phyloP scores from a whole-genome alignment of 2,329 filamentous ascomycete species.

The Aschersonia sp. region DNA sequence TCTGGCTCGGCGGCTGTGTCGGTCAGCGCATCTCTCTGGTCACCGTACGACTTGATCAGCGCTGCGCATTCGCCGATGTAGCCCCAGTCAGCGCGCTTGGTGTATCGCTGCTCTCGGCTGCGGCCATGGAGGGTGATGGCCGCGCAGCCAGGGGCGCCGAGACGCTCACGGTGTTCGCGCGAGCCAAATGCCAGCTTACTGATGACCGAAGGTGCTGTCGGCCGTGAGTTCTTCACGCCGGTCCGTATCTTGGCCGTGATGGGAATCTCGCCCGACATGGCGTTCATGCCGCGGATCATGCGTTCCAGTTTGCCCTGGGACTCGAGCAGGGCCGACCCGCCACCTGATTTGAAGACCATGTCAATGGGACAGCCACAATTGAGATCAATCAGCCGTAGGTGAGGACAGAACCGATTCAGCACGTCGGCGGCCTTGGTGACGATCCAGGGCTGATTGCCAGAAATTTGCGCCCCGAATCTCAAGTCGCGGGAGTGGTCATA shows the following conservation, averaged over 20 bases:
- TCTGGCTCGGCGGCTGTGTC: constrained; percentile 75
- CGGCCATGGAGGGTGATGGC: constrained; percentile 93
- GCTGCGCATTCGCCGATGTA: constrained; percentile 87
- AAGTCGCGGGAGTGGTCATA: constrained; percentile 77
- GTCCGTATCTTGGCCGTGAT: constrained; percentile 92
- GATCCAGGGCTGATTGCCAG: constrained; percentile 81
- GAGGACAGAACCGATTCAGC: constrained; percentile 60
- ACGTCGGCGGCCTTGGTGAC: constrained; percentile 80
- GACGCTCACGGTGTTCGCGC: constrained; percentile 50
- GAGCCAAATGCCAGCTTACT: constrained; percentile 73
- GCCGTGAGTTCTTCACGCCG: constrained; percentile 67
- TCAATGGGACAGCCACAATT: constrained; percentile 98
- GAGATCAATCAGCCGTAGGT: constrained; percentile 80
- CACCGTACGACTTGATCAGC: constrained; percentile 67
- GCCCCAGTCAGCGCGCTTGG: constrained; percentile 78
- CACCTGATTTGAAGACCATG: constrained; percentile 74
- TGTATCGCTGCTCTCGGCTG: constrained; percentile 89
- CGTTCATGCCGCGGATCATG: constrained; percentile 92
- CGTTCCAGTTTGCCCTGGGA: constrained; percentile 77
- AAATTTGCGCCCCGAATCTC: constrained; percentile 85
- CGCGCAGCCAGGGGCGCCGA: constrained; percentile 71
- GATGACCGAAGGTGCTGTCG: constrained; percentile 67
- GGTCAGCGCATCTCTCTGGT: constrained; percentile 45
- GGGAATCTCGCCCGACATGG: constrained; percentile 76
- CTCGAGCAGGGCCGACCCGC: constrained; percentile 86